Evolutionary conservation across 257 asterid genomes (phyloP).

Genomic region (Mentha longifolia): DNA sequence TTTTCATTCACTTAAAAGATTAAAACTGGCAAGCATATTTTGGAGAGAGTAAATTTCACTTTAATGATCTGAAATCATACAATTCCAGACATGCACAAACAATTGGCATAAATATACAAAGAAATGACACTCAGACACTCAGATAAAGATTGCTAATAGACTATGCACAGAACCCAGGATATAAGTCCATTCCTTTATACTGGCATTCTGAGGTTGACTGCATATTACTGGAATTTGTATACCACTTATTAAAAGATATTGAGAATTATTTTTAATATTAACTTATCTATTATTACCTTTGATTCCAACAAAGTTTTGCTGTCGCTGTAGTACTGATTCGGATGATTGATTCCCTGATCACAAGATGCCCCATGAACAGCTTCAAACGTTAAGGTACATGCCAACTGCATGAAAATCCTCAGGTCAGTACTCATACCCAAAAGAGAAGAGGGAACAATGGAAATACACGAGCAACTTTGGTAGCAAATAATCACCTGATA

Average conservation of each 20-base stretch:
- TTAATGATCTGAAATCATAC: not conserved
- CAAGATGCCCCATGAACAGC: conserved; percentile 82
- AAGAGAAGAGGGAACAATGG: not conserved
- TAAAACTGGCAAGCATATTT: not conserved
- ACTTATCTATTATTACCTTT: conserved; percentile 38
- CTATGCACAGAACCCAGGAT: not conserved
- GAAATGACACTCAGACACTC: not conserved
- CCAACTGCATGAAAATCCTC: conserved; percentile 61
- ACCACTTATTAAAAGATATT: not conserved
- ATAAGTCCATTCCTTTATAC: not conserved
- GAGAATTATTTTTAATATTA: not conserved
- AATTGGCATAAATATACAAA: not conserved
- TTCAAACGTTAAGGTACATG: conserved; percentile 95
- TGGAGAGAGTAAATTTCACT: not conserved
- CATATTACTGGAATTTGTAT: conserved; percentile 6
- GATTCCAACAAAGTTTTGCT: conserved; percentile 70
- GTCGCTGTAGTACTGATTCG: conserved; percentile 85
- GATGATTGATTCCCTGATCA: conserved; percentile 95
- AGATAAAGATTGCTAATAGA: not conserved
- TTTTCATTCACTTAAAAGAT: not conserved
- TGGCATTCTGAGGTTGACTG: conserved; percentile 7
- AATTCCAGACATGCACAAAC: not conserved
- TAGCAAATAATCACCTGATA: conserved; percentile 67
- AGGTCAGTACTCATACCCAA: conserved; percentile 27
- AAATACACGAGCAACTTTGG: conserved; percentile 3